A percentile compares a stretch with the other conserved stretches of the same genome.
phyloP scores from a whole-genome alignment of 139 green algal species.

The Closterium sp. region DNA sequence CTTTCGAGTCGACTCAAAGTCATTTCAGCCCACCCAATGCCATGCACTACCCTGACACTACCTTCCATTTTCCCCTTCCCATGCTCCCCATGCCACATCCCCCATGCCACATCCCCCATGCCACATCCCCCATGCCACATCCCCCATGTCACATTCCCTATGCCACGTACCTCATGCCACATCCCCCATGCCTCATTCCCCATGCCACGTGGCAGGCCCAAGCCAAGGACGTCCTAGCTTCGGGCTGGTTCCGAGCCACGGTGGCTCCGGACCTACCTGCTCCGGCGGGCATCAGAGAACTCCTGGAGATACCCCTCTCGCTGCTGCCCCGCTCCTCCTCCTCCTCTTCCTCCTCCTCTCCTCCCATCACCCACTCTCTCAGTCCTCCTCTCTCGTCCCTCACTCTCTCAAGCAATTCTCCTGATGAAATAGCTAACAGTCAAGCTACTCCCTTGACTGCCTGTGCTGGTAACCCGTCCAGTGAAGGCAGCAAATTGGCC shows the following conservation, averaged over 20 bases:
- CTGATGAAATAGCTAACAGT: neutral
- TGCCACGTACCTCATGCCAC: too few relatives aligned
- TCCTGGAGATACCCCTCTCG: neutral
- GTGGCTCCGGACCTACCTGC: neutral
- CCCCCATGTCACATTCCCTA: too few relatives aligned
- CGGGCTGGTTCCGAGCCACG: neutral
- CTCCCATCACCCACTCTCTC: neutral
- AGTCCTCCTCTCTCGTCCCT: neutral
- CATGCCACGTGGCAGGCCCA: neutral
- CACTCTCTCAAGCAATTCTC: neutral
- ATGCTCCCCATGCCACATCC: too few relatives aligned
- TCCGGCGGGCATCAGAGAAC: neutral
- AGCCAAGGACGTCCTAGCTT: neutral
- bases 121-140: too few relatives aligned
- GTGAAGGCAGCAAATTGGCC: neutral
- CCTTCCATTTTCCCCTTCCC: too few relatives aligned
- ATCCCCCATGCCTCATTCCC: neutral
- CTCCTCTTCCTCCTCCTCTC: too few relatives aligned
- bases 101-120: too few relatives aligned
- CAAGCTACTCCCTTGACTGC: neutral
- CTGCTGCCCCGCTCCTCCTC: neutral
- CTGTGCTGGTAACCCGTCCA: neutral
- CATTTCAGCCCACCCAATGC: too few relatives aligned
- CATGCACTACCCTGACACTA: too few relatives aligned
- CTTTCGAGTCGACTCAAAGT: too few relatives aligned